These are phyloP conservation scores for Cyclospora cayetanensis DNA, from an alignment of 169 alveolate genomes.

Conservation along the genomic window DNA sequence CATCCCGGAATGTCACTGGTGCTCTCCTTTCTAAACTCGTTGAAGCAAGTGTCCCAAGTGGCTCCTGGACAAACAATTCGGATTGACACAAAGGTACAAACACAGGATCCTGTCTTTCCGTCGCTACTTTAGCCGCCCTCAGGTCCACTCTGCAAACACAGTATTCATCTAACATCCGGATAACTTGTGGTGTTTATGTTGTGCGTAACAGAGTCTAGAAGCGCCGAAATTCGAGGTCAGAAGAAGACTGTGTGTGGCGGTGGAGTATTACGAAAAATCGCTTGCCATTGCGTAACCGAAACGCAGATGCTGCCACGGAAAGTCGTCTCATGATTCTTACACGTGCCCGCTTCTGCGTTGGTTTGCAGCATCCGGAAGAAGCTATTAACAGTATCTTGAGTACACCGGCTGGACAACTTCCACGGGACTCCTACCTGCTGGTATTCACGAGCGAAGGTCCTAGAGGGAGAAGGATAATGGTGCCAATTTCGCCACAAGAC, in stretches of 20 bases:
- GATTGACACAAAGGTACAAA: conserved; percentile 29
- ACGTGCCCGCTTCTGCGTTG: too few species aligned
- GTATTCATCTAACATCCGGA: too few species aligned
- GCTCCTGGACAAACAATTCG: conserved; percentile 60
- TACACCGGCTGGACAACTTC: background rate
- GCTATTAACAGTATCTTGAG: conserved; percentile 2
- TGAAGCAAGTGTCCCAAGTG: conserved; percentile 52
- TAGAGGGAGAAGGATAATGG: background rate
- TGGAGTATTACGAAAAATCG: too few species aligned
- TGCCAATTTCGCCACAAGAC: conserved; percentile 23
- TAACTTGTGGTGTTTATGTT: background rate
- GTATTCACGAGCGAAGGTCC: conserved; percentile 29
- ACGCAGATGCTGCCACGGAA: too few species aligned
- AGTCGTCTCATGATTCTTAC: too few species aligned
- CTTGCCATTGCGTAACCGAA: too few species aligned
- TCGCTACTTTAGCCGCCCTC: too few species aligned
- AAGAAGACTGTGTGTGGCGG: too few species aligned
- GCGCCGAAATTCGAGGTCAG: background rate
- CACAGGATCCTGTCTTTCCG: background rate
- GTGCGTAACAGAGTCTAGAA: background rate
- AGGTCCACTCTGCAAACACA: background rate
- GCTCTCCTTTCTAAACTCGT: conserved; percentile 50
- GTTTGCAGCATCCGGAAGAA: conserved; percentile 29
- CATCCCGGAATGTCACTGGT: conserved; percentile 38
- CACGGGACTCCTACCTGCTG: conserved; percentile 27